A percentile compares a stretch with the other conserved stretches of the same genome.
Conservation (phyloP, 2,329 filamentous ascomycete genomes). For the Pestalotiopsis sp. region DNA sequence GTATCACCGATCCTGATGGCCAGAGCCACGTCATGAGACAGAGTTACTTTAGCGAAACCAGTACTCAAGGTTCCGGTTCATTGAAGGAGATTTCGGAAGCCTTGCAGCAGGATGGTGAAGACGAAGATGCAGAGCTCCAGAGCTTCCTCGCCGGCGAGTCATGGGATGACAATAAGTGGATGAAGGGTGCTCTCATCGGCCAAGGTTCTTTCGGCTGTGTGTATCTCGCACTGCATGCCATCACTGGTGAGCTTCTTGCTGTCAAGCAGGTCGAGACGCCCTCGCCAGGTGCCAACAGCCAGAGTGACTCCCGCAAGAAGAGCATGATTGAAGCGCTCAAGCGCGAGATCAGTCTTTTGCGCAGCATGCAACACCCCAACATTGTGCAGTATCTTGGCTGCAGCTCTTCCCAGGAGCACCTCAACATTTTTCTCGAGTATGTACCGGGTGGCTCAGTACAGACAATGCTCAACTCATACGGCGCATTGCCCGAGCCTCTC, state of each 20-base stretch:
- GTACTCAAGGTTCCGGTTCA: constrained; percentile 71
- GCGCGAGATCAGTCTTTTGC: constrained; percentile 90
- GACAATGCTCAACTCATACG: constrained; percentile 98
- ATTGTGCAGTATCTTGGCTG: constrained; percentile 98
- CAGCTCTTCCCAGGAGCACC: constrained; percentile 83
- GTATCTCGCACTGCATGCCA: constrained; percentile 90
- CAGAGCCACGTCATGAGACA: constrained; percentile 60
- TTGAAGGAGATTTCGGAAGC: constrained; percentile 84
- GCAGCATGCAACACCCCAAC: constrained; percentile 92
- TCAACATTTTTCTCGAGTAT: constrained; percentile 99
- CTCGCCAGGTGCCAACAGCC: constrained; percentile 73
- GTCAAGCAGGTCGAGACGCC: constrained; percentile 98
- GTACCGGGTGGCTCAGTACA: constrained; percentile 96
- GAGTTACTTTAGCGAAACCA: constrained; percentile 85
- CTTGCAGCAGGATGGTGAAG: constrained; percentile 88
- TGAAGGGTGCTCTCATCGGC: constrained; percentile 97
- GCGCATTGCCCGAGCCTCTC: constrained; percentile 87
- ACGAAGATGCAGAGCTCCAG: constrained; percentile 83
- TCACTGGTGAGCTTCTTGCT: constrained; percentile 95
- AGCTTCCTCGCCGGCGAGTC: constrained; percentile 92
- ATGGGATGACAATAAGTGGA: constrained; percentile 98
- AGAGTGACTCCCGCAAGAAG: constrained; percentile 89
- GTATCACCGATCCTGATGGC: constrained; percentile 75
- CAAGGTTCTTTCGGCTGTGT: constrained; percentile 97
- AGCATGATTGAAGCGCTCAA: constrained; percentile 98